phyloP scores from a whole-genome alignment of 2,329 filamentous ascomycete genomes.

The Aspergillus carbonarius region DNA sequence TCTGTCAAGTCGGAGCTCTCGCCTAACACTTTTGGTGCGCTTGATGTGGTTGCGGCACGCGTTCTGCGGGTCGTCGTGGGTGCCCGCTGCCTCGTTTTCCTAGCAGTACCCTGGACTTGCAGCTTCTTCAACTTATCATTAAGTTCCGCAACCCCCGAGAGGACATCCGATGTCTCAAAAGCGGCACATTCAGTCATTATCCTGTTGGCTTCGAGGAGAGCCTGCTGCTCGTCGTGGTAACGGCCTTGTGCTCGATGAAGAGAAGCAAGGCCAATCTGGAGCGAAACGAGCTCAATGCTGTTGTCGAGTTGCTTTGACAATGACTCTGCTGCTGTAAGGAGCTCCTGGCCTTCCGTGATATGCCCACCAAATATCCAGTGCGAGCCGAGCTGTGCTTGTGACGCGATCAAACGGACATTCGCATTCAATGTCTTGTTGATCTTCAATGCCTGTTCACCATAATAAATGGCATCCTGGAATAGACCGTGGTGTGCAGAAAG shows the following conservation, averaged over 20 bases:
- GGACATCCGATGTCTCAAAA: constrained; percentile 29
- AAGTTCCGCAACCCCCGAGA: constrained; percentile 34
- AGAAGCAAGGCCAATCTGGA: constrained; percentile 45
- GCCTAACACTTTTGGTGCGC: constrained; percentile 20
- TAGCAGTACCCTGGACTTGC: constrained; percentile 32
- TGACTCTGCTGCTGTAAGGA: constrained; percentile 58
- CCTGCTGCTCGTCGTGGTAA: constrained; percentile 48
- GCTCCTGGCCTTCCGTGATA: constrained; percentile 53
- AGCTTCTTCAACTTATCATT: constrained; percentile 46
- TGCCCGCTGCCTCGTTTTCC: constrained; percentile 24
- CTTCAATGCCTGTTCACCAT: constrained; percentile 78
- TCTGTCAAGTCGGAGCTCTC: constrained; percentile 18
- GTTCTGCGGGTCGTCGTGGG: constrained; percentile 29
- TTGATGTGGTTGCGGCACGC: constrained; percentile 30
- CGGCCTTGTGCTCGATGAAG: constrained; percentile 50
- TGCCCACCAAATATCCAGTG: constrained; percentile 53
- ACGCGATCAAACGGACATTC: constrained; percentile 52
- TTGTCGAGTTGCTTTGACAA: constrained; percentile 52
- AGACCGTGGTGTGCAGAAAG: constrained; percentile 82
- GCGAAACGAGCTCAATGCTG: constrained; percentile 54
- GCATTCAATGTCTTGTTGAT: constrained; percentile 69
- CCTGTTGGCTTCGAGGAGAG: constrained; percentile 51
- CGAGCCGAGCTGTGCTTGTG: constrained; percentile 47
- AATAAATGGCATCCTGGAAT: constrained; percentile 84
- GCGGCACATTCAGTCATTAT: constrained; percentile 44